These are phyloP conservation scores for Hymenoscyphus scutula DNA, from an alignment of 2,329 filamentous ascomycete species.

Conservation along the genomic window DNA sequence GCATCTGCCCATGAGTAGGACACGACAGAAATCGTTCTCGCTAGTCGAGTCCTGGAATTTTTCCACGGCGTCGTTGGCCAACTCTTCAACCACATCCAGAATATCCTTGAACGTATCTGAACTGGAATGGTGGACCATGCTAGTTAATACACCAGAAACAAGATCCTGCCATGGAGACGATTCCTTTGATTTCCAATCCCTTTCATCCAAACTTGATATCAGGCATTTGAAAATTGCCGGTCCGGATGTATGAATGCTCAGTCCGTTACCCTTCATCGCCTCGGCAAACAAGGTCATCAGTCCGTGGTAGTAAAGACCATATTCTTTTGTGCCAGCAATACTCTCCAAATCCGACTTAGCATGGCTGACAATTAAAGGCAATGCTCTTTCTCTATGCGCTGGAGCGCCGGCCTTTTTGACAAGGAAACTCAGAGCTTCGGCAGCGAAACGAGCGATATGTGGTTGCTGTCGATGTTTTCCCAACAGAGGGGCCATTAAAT, in stretches of 20 bases:
- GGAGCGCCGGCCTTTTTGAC: constrained; percentile 81
- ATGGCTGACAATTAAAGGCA: constrained; percentile 69
- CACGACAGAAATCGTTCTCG: constrained; percentile 40
- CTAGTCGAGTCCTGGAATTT: constrained; percentile 38
- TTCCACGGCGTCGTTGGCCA: constrained; percentile 40
- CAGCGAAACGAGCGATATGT: constrained; percentile 88
- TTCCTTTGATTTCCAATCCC: constrained; percentile 46
- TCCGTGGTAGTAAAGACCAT: constrained; percentile 75
- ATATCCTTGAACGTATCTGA: constrained; percentile 70
- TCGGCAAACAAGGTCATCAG: constrained; percentile 92
- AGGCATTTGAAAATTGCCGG: constrained; percentile 52
- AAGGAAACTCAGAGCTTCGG: constrained; percentile 91
- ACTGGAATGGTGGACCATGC: constrained; percentile 78
- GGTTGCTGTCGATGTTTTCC: constrained; percentile 79
- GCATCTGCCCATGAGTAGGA: constrained; percentile 53
- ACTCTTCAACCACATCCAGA: constrained; percentile 58
- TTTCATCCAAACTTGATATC: constrained; percentile 44
- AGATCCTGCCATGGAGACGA: constrained; percentile 57
- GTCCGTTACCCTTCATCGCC: constrained; percentile 63
- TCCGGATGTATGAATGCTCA: constrained; percentile 59
- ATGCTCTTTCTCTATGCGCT: constrained; percentile 70
- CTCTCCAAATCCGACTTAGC: constrained; percentile 66
- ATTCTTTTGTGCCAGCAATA: constrained; percentile 53
- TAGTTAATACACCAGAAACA: constrained; percentile 73
- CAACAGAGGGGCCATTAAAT: constrained; percentile 78